Conservation (phyloP, 805 yeast genomes). For the Wickerhamiella spandovensis region DNA sequence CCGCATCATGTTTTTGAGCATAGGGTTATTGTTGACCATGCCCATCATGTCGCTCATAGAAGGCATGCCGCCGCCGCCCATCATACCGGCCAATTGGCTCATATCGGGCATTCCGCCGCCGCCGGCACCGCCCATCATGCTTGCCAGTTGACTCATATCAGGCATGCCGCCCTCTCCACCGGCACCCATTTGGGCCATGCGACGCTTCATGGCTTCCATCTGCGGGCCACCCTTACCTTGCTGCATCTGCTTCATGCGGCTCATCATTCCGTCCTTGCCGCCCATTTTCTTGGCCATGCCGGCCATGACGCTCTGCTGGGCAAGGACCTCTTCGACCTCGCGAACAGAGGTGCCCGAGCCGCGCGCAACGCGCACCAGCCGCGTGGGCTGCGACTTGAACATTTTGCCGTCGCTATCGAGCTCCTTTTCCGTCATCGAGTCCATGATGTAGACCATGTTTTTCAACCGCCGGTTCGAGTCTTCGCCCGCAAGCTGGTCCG, state of each 20-base stretch:
- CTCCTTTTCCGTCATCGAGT: slow-evolving; percentile 89
- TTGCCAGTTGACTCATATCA: slow-evolving; percentile 11
- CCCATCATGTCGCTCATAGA: slow-evolving; percentile 52
- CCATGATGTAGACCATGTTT: slow-evolving; percentile 82
- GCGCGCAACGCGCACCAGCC: slow-evolving; percentile 80
- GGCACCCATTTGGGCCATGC: slow-evolving; percentile 32
- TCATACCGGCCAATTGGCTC: slow-evolving; percentile 35
- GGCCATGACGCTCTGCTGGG: slow-evolving; percentile 91
- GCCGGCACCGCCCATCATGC: slow-evolving; percentile 31
- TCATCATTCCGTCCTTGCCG: slow-evolving; percentile 42
- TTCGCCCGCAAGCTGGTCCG: slow-evolving; percentile 81
- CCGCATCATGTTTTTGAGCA: slow-evolving; percentile 34
- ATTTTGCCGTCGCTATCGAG: slow-evolving; percentile 78
- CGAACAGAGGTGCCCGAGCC: slow-evolving; percentile 89
- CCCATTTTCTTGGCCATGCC: slow-evolving; percentile 68
- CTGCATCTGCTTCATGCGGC: slow-evolving; percentile 26
- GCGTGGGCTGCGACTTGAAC: slow-evolving; percentile 66
- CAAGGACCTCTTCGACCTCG: slow-evolving; percentile 83
- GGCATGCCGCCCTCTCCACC: slow-evolving; percentile 28
- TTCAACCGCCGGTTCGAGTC: slow-evolving; percentile 77
- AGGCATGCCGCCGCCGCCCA: slow-evolving; percentile 63
- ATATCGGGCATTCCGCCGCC: slow-evolving; percentile 50
- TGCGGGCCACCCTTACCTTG: slow-evolving; percentile 28
- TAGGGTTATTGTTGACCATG: slow-evolving; percentile 38
- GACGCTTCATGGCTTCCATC: slow-evolving; percentile 34